A percentile compares a stretch with the other conserved stretches of the same genome.
phyloP scores from a whole-genome alignment of 106 monocot genomes.

The Apostasia shenzhenica region DNA sequence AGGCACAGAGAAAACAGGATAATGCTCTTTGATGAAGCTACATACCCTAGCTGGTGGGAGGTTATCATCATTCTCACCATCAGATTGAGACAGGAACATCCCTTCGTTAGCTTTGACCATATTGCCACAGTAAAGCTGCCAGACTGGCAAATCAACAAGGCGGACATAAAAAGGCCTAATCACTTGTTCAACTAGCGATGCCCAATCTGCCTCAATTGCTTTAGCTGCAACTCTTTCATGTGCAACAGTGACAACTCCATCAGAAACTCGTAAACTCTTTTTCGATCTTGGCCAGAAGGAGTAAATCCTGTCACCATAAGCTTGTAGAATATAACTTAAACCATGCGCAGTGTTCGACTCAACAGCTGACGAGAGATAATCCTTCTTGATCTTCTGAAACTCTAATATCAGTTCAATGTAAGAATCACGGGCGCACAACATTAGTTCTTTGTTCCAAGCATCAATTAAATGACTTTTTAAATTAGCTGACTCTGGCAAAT shows the following conservation, averaged over 20 bases:
- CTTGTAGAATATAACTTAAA: slow-evolving; percentile 57
- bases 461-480: slow-evolving; percentile 37
- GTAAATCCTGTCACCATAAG: slow-evolving; percentile 81
- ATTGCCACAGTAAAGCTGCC: slow-evolving; percentile 86
- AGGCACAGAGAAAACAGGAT: slow-evolving; percentile 97
- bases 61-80: slow-evolving; percentile 24
- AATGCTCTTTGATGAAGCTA: slow-evolving; percentile 93
- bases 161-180: slow-evolving; percentile 85
- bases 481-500: slow-evolving; percentile 17
- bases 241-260: slow-evolving; percentile 4
- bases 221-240: slow-evolving; percentile 16
- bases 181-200: slow-evolving; percentile 79
- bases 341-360: slow-evolving; percentile 40
- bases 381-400: slow-evolving; percentile 75
- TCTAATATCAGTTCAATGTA: slow-evolving; percentile 86
- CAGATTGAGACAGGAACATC: slow-evolving; percentile 82
- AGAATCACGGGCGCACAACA: slow-evolving; percentile 82
- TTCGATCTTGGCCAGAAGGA: slow-evolving; percentile 91
- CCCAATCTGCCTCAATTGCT: slow-evolving; percentile 55
- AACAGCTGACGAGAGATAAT: slow-evolving; percentile 44
- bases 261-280: slow-evolving; percentile 7
- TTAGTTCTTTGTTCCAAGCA: slow-evolving; percentile 91
- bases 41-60: slow-evolving; percentile 73
- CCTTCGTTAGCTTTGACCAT: slow-evolving; percentile 94
- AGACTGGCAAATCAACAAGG: slow-evolving; percentile 94